phyloP scores from a whole-genome alignment of 352 stramenopile genomes.

The Phytophthora nicotianae region DNA sequence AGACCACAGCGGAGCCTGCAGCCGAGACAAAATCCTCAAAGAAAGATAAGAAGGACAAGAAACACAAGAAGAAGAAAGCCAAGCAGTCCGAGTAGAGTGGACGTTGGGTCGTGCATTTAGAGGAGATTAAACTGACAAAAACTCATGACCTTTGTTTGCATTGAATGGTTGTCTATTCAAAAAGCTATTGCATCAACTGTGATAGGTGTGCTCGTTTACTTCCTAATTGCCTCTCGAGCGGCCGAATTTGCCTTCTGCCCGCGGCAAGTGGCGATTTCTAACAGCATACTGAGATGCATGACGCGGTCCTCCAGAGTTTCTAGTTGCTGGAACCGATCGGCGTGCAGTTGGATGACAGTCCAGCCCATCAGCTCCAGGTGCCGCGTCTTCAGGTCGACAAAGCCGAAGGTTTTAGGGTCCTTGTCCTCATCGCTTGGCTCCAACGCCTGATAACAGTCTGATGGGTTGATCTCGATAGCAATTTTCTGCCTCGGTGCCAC shows the following conservation, averaged over 20 bases:
- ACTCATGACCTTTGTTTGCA: constrained; percentile 25
- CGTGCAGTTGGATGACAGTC: constrained; percentile 71
- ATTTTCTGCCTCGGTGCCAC: constrained; percentile 55
- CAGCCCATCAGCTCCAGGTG: constrained; percentile 69
- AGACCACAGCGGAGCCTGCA: constrained; percentile 1
- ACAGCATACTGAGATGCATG: constrained; percentile 67
- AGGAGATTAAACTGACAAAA: constrained; percentile 11
- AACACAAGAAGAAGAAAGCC: constrained; percentile 53
- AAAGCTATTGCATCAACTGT: constrained; percentile 2
- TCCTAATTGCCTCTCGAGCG: constrained; percentile 7
- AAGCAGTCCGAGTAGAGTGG: constrained; percentile 38
- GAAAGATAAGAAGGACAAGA: constrained; percentile 49
- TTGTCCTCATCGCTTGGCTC: constrained; percentile 40
- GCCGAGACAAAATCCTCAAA: constrained; percentile 20
- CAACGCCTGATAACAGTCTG: constrained; percentile 54
- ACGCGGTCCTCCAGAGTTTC: constrained; percentile 51
- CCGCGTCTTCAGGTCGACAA: constrained; percentile 67
- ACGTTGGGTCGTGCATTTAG: constrained; percentile 13
- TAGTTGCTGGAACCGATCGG: constrained; percentile 59
- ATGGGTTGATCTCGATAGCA: constrained; percentile 68
- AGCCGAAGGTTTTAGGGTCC: constrained; percentile 52
- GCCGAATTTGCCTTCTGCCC: constrained; percentile 12
- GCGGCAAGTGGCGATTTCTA: constrained; percentile 65
- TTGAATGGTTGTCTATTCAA: constrained; percentile 25
- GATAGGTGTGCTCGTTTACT: constrained; percentile 5